Percentiles rank a stretch among this genome's conserved stretches.
Conservation (phyloP, 176 grass and related monocot genomes). For the Avena atlantica region DNA sequence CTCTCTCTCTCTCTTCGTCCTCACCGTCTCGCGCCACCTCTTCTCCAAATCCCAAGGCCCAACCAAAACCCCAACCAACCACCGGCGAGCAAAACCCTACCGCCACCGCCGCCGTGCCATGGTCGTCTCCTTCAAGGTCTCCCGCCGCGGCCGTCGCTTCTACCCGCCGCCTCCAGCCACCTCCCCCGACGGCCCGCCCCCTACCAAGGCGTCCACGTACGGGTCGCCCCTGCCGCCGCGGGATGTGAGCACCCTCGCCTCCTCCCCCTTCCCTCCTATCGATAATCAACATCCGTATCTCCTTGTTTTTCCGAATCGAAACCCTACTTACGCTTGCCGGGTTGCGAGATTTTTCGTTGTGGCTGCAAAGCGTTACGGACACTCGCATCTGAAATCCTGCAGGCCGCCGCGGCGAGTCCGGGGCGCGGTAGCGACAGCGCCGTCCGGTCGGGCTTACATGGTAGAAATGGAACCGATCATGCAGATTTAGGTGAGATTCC, state of each 20-base stretch:
- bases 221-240: neutral
- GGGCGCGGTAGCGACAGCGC: neutral
- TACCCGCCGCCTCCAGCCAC: slow-evolving; percentile 20
- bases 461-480: slow-evolving; percentile 1
- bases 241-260: slow-evolving; percentile 17
- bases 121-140: slow-evolving; percentile 58
- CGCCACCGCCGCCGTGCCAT: slow-evolving; percentile 29
- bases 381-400: neutral
- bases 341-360: neutral
- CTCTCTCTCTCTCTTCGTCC: neutral
- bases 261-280: neutral
- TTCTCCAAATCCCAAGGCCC: neutral
- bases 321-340: neutral
- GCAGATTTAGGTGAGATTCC: slow-evolving; percentile 43
- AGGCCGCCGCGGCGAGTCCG: slow-evolving; percentile 23
- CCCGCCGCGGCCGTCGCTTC: slow-evolving; percentile 43
- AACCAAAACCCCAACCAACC: slow-evolving; percentile 19
- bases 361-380: neutral
- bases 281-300: neutral
- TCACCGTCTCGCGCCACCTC: slow-evolving; percentile 1
- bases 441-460: neutral
- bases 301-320: neutral
- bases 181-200: neutral
- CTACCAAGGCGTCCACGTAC: neutral
- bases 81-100: slow-evolving; percentile 44